A percentile compares a stretch with the other conserved stretches of the same genome.
These are phyloP conservation scores for Aspergillus pseudonomiae DNA, from an alignment of 2,329 filamentous ascomycete species.

Conservation along the genomic window DNA sequence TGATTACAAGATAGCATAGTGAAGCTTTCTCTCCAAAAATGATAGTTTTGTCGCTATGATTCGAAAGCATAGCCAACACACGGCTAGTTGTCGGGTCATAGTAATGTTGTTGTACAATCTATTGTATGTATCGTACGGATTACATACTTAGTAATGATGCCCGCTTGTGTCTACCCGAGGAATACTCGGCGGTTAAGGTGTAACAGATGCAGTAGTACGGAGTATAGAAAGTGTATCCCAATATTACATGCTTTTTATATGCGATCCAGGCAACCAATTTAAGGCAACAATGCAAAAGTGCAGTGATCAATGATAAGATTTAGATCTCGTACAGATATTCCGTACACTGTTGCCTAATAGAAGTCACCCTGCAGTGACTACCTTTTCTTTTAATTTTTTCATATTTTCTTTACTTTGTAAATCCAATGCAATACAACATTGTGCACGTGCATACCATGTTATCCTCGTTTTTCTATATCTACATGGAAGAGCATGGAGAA, in stretches of 20 bases:
- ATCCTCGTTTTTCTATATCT: neutral
- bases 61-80: neutral
- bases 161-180: neutral
- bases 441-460: neutral
- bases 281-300: neutral
- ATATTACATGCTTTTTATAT: neutral
- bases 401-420: neutral
- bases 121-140: neutral
- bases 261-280: neutral
- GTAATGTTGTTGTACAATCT: neutral
- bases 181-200: neutral
- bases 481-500: neutral
- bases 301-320: slow-evolving; percentile 4
- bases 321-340: neutral
- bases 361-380: neutral
- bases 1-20: neutral
- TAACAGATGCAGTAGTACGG: neutral
- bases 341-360: neutral
- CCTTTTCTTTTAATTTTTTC: neutral
- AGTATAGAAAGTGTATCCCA: neutral
- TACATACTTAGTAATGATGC: too few relatives aligned
- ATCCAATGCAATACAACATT: neutral
- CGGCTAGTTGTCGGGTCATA: neutral
- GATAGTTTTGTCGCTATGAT: neutral
- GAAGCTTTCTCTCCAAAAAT: neutral